Evolutionary conservation across 1,284 basidiomycete species (phyloP), one percentile per base, ranked within the genome.

Genomic region (Trichosporon sp.): DNA sequence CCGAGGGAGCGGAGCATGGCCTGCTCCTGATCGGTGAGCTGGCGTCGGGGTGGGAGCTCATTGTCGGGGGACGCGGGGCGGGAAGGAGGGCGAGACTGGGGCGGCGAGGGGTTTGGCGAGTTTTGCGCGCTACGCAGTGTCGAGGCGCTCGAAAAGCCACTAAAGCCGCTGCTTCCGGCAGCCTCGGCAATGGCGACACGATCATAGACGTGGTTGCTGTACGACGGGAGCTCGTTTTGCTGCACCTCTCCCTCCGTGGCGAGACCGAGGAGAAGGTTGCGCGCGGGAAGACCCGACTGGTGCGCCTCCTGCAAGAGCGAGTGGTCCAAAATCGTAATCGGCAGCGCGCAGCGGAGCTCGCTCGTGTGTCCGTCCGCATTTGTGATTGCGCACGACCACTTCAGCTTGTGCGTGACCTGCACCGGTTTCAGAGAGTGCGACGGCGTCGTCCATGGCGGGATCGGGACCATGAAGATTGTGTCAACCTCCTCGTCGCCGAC

Each of bases 341-440:
- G 95, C 0, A 97, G 87, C 0, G 94, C 94, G 81, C 94, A 97
- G 7, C 94, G 90, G 21, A 98, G 87, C 83, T 96, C 94, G 2
- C 93, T 95, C 1, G 90, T 91, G 80, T 95, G 93, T 0, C 92
- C 92, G 80, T 95, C 93, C n/a, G 87, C 86, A 79, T 96, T 96
- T 73, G 88, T 87, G 79, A 96, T 91, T 67, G 92, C 85, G 77
- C 85, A 85, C 12, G 83, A 84, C 86, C 86, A 87, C 76, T 87
- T 86, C 80, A 86, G 83, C 77, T 86, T 86, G 84, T 96, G 92
- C 5, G 86, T 87, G 31, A 94, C 87, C 59, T 86, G 85, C 67
- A 94, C 89, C 0, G 93, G 93, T 72, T 85, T 81, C 64, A 84
- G 74, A 16, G 85, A 73, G 76, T 94, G 91, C 5, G 90, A 88